These are phyloP conservation scores for Cordyceps tenuipes DNA, from an alignment of 2,329 filamentous ascomycete genomes.

Conservation along the genomic window DNA sequence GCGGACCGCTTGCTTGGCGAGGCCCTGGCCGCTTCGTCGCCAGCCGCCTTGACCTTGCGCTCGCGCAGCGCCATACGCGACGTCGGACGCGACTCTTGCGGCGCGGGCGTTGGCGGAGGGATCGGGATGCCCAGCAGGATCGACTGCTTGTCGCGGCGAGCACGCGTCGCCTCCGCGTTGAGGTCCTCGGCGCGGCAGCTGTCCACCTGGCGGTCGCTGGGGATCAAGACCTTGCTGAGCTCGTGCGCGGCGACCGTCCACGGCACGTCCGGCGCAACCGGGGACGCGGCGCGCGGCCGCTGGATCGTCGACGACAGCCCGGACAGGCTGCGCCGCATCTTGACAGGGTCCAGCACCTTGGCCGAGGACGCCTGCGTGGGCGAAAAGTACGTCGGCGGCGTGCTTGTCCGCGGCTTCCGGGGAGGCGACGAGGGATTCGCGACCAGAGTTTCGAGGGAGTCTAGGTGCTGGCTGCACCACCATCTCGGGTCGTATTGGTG, in stretches of 20 bases:
- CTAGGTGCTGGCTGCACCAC: conserved; percentile 61
- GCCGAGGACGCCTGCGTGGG: conserved; percentile 83
- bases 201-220: conserved; percentile 61
- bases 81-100: conserved; percentile 34
- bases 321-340: conserved; percentile 56
- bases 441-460: conserved; percentile 57
- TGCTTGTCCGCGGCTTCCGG: conserved; percentile 46
- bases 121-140: conserved; percentile 27
- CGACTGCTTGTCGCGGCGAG: conserved; percentile 57
- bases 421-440: conserved; percentile 40
- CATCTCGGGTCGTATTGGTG: conserved; percentile 57
- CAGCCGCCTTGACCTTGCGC: conserved; percentile 49
- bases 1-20: conserved; percentile 11
- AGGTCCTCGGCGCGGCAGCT: conserved; percentile 76
- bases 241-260: conserved; percentile 83
- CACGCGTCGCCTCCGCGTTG: conserved; percentile 56
- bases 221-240: conserved; percentile 74
- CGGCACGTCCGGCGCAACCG: conserved; percentile 70
- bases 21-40: background rate
- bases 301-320: conserved; percentile 33
- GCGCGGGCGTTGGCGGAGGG: conserved; percentile 19
- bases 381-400: conserved; percentile 68
- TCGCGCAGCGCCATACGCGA: conserved; percentile 64
- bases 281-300: conserved; percentile 44
- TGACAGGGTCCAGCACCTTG: conserved; percentile 63